Percentiles rank a stretch among this genome's conserved stretches.
These are phyloP conservation scores for Carex scoparia DNA, from an alignment of 176 grass and related monocot genomes.

Conservation along the genomic window DNA sequence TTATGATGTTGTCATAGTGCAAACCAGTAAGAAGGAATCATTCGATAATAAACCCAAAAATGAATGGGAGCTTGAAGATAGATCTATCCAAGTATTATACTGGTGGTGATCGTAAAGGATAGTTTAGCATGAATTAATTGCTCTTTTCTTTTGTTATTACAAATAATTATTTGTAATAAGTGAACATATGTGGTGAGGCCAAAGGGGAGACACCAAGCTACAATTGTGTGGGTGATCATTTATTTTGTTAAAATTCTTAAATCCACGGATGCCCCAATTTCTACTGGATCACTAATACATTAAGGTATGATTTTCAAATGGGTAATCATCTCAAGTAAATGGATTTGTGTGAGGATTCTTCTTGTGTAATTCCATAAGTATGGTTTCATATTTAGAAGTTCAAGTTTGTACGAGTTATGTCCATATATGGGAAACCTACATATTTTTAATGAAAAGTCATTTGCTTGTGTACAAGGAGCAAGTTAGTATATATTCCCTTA, in stretches of 20 bases:
- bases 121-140: no score
- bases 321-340: neutral
- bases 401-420: neutral
- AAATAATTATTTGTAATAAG: no score
- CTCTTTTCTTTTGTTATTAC: no score
- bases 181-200: conserved; percentile 91
- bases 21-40: no score
- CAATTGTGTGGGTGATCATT: conserved; percentile 77
- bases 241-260: neutral
- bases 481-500: conserved; percentile 22
- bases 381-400: neutral
- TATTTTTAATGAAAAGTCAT: neutral
- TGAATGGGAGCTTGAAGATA: no score
- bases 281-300: neutral
- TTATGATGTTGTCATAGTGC: no score
- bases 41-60: no score
- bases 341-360: neutral
- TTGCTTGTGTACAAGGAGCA: neutral
- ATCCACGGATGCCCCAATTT: neutral
- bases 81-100: no score
- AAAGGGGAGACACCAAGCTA: conserved; percentile 83
- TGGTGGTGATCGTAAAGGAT: no score
- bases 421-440: neutral
- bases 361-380: neutral
- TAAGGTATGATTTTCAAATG: neutral